phyloP scores from a whole-genome alignment of 495 filamentous ascomycete genomes.

The Trichocladium uniseriatum region DNA sequence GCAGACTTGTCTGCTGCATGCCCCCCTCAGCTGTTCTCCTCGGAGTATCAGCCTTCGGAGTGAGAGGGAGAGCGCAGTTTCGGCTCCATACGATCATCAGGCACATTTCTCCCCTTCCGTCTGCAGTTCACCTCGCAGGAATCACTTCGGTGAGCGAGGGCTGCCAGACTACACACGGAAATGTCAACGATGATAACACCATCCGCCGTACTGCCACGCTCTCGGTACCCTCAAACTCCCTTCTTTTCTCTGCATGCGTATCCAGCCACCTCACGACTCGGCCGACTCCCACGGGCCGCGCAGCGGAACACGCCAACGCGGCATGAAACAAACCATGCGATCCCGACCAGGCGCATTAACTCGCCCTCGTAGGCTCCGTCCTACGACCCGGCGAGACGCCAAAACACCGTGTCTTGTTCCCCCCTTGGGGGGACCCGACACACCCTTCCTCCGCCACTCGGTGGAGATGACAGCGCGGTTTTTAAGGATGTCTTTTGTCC shows the following conservation, averaged over 20 bases:
- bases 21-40: constrained; percentile 6
- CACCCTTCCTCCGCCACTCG: constrained; percentile 29
- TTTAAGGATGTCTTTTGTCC: constrained; percentile 75
- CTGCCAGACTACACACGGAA: constrained; percentile 33
- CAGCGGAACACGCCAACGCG: constrained; percentile 35
- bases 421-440: constrained; percentile 22
- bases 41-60: constrained; percentile 6
- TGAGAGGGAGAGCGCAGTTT: constrained; percentile 32
- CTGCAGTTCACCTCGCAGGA: constrained; percentile 34
- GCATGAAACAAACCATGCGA: constrained; percentile 20
- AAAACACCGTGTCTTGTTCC: constrained; percentile 32
- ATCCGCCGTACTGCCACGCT: constrained; percentile 27
- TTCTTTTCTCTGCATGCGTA: constrained; percentile 12
- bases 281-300: constrained; percentile 30
- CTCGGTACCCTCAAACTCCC: constrained; percentile 26
- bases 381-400: constrained; percentile 54
- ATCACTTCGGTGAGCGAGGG: constrained; percentile 37
- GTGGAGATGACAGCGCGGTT: constrained; percentile 53
- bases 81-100: constrained; percentile 37
- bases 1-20: constrained; percentile 26
- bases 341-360: constrained; percentile 69
- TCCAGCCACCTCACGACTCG: constrained; percentile 19
- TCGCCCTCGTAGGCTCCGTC: constrained; percentile 46
- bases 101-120: constrained; percentile 11
- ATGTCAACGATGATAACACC: constrained; percentile 20